These are phyloP conservation scores for Sclerotinia subarctica DNA, from an alignment of 2,329 filamentous ascomycete genomes.

Conservation along the genomic window DNA sequence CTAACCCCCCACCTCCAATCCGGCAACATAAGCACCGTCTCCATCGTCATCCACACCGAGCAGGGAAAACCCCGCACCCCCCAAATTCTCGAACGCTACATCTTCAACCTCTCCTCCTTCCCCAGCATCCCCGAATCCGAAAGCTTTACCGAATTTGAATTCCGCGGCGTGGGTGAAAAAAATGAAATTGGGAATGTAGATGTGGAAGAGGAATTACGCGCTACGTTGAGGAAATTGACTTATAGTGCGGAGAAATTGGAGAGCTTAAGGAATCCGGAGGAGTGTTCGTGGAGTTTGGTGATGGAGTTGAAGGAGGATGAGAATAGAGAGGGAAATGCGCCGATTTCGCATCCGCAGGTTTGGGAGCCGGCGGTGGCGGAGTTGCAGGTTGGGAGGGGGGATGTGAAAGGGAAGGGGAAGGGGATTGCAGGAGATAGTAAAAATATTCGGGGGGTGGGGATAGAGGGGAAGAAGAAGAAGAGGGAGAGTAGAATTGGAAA, in stretches of 20 bases:
- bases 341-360: constrained; percentile 59
- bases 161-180: constrained; percentile 13
- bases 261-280: constrained; percentile 50
- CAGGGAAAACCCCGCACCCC: not conserved
- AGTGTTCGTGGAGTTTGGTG: constrained; percentile 73
- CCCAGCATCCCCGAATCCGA: constrained; percentile 40
- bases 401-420: not conserved
- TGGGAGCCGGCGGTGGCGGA: constrained; percentile 56
- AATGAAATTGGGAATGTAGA: constrained; percentile 52
- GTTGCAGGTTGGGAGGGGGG: constrained; percentile 30
- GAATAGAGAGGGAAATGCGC: constrained; percentile 40
- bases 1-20: constrained; percentile 8
- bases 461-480: constrained; percentile 33
- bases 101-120: constrained; percentile 44
- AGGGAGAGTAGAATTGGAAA: constrained; percentile 31
- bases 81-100: constrained; percentile 42
- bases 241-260: constrained; percentile 56
- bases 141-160: constrained; percentile 40
- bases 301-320: constrained; percentile 66
- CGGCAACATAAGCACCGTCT: constrained; percentile 25
- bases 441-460: not conserved
- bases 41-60: constrained; percentile 39
- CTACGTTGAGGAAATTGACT: constrained; percentile 60
- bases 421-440: not conserved
- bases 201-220: constrained; percentile 70